Evolutionary conservation across 345 rosid species (phyloP).

Genomic region (Moringa oleifera): DNA sequence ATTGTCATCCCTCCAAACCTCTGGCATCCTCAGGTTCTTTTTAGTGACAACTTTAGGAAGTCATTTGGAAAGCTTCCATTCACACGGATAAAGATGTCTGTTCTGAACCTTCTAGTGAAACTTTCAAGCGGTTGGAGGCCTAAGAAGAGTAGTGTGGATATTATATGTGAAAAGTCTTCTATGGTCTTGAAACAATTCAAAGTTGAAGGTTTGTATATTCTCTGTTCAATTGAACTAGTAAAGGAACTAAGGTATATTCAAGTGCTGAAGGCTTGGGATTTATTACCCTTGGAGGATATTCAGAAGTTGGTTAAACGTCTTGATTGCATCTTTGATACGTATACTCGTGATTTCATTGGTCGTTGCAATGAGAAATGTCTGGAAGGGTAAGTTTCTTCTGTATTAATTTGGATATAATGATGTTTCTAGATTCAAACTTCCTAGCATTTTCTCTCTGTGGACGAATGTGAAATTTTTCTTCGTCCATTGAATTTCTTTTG

Average conservation of each 20-base stretch:
- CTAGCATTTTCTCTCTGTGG: not conserved
- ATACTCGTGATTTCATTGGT: constrained; percentile 33
- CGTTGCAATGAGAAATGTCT: constrained; percentile 39
- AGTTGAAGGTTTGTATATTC: constrained; percentile 28
- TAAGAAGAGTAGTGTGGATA: constrained; percentile 11
- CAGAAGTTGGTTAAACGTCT: constrained; percentile 35
- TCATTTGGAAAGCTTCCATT: constrained; percentile 39
- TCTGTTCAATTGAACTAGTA: constrained; percentile 41
- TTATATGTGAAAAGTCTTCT: constrained; percentile 24
- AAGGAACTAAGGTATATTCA: constrained; percentile 32
- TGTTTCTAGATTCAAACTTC: not conserved
- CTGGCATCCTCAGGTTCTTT: constrained; percentile 35
- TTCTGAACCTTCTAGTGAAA: constrained; percentile 16
- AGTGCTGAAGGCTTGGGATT: constrained; percentile 52
- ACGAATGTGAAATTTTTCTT: not conserved
- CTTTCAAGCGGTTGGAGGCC: constrained; percentile 29
- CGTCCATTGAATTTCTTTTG: not conserved
- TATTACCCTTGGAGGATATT: constrained; percentile 37
- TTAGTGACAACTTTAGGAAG: constrained; percentile 39
- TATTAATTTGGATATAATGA: not conserved
- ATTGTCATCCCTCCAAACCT: constrained; percentile 6
- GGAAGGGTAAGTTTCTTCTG: constrained; percentile 38
- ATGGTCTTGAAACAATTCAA: constrained; percentile 39
- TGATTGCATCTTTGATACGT: constrained; percentile 29
- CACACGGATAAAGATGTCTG: constrained; percentile 10